Percentiles rank a stretch among this genome's conserved stretches.
phyloP scores from a whole-genome alignment of 306 rosid genomes.

The Citrullus amarus region DNA sequence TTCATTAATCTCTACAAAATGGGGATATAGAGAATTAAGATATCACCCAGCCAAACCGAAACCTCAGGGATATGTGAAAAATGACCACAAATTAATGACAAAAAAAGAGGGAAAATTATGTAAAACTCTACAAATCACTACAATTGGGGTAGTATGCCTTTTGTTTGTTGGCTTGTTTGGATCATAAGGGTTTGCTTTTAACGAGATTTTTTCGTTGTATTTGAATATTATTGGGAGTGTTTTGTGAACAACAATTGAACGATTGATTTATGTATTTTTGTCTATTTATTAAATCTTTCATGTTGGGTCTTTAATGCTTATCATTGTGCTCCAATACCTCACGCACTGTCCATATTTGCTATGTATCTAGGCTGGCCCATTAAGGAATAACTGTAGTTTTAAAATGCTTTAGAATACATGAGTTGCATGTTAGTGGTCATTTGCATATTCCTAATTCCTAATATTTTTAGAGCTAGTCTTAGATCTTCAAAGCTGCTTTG shows the following conservation, averaged over 20 bases:
- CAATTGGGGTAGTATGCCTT: neutral
- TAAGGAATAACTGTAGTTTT: neutral
- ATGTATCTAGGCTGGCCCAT: neutral
- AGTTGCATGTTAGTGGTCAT: neutral
- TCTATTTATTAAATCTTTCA: neutral
- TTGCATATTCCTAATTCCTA: neutral
- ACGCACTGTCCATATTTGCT: neutral
- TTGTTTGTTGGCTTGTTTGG: no score
- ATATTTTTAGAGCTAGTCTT: neutral
- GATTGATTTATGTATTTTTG: neutral
- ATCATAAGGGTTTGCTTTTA: no score
- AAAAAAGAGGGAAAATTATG: neutral
- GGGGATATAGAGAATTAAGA: neutral
- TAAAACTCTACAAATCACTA: neutral
- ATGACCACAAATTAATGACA: neutral
- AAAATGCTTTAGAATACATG: neutral
- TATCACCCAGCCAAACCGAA: neutral
- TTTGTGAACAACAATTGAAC: neutral
- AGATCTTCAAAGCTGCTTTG: neutral
- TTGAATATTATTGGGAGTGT: neutral
- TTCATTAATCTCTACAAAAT: neutral
- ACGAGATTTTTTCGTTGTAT: no score
- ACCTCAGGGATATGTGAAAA: neutral
- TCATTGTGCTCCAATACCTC: neutral
- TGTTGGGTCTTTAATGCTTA: neutral